phyloP scores from a whole-genome alignment of 306 rosid genomes.

The Castanea crenata region DNA sequence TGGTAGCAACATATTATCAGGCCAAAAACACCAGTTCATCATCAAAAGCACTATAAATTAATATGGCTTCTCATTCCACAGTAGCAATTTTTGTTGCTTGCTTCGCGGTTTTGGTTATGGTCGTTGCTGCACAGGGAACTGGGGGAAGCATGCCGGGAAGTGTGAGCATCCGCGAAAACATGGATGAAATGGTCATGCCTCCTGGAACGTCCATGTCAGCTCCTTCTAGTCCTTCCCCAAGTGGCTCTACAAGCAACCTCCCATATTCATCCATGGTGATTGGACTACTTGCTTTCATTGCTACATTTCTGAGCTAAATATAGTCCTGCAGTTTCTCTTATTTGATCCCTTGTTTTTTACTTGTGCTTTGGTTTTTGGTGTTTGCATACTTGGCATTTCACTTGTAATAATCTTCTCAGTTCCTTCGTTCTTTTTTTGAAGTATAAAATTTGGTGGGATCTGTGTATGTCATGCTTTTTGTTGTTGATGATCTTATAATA shows the following conservation, averaged over 20 bases:
- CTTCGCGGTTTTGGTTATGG: slow-evolving; percentile 30
- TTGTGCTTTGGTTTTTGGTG: background rate
- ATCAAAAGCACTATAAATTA: background rate
- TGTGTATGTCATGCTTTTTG: background rate
- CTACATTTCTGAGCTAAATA: background rate
- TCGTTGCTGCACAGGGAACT: slow-evolving; percentile 28
- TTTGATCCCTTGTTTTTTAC: background rate
- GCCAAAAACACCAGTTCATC: slow-evolving; percentile 5
- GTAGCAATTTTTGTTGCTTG: slow-evolving; percentile 24
- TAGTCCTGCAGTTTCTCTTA: background rate
- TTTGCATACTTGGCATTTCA: background rate
- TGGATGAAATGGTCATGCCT: slow-evolving; percentile 3
- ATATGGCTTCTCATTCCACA: slow-evolving; percentile 40
- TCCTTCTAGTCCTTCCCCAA: slow-evolving; percentile 22
- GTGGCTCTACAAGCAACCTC: slow-evolving; percentile 21
- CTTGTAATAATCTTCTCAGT: background rate
- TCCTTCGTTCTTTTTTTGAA: background rate
- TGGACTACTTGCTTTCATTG: slow-evolving; percentile 28
- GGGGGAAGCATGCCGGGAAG: too few species aligned
- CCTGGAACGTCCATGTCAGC: slow-evolving; percentile 22
- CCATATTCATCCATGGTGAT: slow-evolving; percentile 24
- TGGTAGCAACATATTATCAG: slow-evolving; percentile 15
- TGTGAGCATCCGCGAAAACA: too few species aligned
- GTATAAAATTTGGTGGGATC: background rate
- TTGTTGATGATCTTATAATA: background rate